These are phyloP conservation scores for Backusella morwellensis DNA, from an alignment of 192 early-diverging fungal genomes.

Conservation along the genomic window DNA sequence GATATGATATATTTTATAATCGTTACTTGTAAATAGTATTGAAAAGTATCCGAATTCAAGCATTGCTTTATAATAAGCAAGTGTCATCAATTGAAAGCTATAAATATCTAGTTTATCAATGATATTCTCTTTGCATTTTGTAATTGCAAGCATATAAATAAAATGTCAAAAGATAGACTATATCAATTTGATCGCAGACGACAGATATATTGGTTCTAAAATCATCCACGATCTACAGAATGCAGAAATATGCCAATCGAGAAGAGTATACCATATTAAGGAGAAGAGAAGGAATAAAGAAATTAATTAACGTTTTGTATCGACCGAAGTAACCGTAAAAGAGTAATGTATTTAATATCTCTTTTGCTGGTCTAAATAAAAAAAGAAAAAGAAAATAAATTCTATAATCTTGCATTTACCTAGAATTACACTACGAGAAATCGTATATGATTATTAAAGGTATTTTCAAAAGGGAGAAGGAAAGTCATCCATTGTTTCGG, in stretches of 20 bases:
- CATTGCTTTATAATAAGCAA: too few relatives aligned
- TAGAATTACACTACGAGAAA: too few relatives aligned
- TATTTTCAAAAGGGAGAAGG: neutral
- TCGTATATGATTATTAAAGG: too few relatives aligned
- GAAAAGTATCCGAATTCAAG: too few relatives aligned
- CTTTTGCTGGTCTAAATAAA: neutral
- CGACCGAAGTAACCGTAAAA: neutral
- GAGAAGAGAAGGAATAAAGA: neutral
- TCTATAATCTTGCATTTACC: too few relatives aligned
- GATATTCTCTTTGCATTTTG: neutral
- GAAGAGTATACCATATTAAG: neutral
- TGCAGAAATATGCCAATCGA: neutral
- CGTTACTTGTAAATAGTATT: too few relatives aligned
- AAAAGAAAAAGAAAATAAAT: neutral
- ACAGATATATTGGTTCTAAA: neutral
- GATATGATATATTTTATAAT: too few relatives aligned
- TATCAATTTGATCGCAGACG: neutral
- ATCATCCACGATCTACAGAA: neutral
- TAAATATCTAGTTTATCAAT: too few relatives aligned
- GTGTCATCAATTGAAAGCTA: too few relatives aligned
- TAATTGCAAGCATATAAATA: neutral
- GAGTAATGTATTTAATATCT: neutral
- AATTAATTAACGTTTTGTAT: neutral
- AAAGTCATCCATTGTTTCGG: too few relatives aligned
- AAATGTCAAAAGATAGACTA: neutral